phyloP scores from a whole-genome alignment of 2,329 filamentous ascomycete genomes.

The Ceratocystis smalleyi region DNA sequence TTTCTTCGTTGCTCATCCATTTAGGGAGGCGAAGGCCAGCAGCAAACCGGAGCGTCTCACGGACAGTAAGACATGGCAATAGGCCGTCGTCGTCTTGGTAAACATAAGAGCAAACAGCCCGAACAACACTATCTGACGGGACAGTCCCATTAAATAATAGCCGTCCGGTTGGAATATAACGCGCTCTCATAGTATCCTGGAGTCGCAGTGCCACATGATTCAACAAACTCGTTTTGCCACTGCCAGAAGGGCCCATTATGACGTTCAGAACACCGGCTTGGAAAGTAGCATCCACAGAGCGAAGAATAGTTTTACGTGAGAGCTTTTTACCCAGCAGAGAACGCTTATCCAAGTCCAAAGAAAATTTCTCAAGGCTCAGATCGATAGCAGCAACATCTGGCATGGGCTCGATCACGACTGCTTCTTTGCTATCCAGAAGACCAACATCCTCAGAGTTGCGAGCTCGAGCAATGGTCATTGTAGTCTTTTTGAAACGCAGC shows the following conservation, averaged over 20 bases:
- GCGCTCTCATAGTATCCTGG: constrained; percentile 43
- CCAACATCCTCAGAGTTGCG: constrained; percentile 36
- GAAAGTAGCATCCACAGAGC: constrained; percentile 51
- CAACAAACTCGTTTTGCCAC: constrained; percentile 59
- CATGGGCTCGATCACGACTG: constrained; percentile 40
- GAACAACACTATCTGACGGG: constrained; percentile 52
- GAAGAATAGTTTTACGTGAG: constrained; percentile 44
- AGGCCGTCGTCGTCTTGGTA: constrained; percentile 66
- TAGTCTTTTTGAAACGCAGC: constrained; percentile 47
- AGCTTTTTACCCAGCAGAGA: constrained; percentile 35
- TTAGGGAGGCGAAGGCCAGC: constrained; percentile 55
- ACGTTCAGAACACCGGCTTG: constrained; percentile 54
- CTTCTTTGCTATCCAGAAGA: constrained; percentile 54
- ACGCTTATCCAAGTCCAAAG: constrained; percentile 48
- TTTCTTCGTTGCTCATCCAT: constrained; percentile 54
- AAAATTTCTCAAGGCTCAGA: constrained; percentile 48
- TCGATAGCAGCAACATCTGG: constrained; percentile 44
- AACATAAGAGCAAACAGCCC: constrained; percentile 60
- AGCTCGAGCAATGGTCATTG: constrained; percentile 54
- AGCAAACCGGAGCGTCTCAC: constrained; percentile 57
- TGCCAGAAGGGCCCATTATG: constrained; percentile 67
- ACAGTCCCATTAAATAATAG: constrained; percentile 55
- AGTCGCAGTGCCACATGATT: constrained; percentile 58
- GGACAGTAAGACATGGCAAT: constrained; percentile 57
- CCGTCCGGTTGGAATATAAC: constrained; percentile 44